Percentiles rank a stretch among this genome's conserved stretches.
Conservation (phyloP, 352 stramenopile species). For the Phytophthora palmivora region DNA sequence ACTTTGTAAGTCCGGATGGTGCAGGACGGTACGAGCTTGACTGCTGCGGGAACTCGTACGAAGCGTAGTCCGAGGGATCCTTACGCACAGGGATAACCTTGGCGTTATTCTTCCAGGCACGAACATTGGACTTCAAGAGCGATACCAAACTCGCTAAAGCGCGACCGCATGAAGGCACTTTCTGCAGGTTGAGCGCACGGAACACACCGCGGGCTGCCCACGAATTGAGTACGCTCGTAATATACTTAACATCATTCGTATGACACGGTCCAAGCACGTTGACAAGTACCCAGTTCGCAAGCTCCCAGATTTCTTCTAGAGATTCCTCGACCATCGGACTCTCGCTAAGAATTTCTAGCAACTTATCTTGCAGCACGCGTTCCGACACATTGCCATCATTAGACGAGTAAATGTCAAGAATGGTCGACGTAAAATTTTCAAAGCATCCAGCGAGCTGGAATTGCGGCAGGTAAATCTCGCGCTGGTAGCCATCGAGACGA, state of each 20-base stretch:
- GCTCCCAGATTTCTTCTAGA: slow-evolving; percentile 97
- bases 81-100: slow-evolving; percentile 88
- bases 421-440: slow-evolving; percentile 88
- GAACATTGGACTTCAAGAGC: slow-evolving; percentile 71
- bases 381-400: slow-evolving; percentile 69
- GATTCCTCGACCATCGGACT: slow-evolving; percentile 90
- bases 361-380: slow-evolving; percentile 78
- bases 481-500: slow-evolving; percentile 95
- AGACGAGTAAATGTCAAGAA: slow-evolving; percentile 76
- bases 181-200: slow-evolving; percentile 78
- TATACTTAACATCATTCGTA: slow-evolving; percentile 94
- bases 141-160: slow-evolving; percentile 78
- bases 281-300: slow-evolving; percentile 94
- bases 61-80: slow-evolving; percentile 84
- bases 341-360: slow-evolving; percentile 82
- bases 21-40: slow-evolving; percentile 46
- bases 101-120: slow-evolving; percentile 77
- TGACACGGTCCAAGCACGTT: slow-evolving; percentile 96
- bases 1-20: slow-evolving; percentile 79
- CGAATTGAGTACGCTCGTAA: slow-evolving; percentile 84
- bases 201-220: slow-evolving; percentile 85
- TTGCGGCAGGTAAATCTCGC: slow-evolving; percentile 98
- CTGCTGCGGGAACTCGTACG: slow-evolving; percentile 83
- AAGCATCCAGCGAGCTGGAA: slow-evolving; percentile 98
- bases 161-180: slow-evolving; percentile 64